Evolutionary conservation across 495 filamentous ascomycete genomes (phyloP).

Genomic region (Talaromyces trachyspermus): DNA sequence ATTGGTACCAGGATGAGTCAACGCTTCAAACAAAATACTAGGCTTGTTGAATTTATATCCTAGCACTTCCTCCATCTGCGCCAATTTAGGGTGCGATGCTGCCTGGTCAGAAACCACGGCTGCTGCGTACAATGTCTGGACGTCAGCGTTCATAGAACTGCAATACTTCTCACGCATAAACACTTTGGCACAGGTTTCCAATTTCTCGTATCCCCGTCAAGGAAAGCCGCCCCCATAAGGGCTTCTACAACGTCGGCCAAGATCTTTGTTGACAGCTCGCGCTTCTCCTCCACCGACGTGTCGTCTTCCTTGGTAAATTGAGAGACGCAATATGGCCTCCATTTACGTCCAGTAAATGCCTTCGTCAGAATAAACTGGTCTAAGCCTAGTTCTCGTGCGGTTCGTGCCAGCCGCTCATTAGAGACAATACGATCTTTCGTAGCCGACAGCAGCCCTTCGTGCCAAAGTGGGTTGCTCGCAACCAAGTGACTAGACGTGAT

Average conservation of each 20-base stretch:
- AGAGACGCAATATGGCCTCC: constrained; percentile 58
- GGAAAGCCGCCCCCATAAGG: constrained; percentile 69
- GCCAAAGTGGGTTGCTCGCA: constrained; percentile 59
- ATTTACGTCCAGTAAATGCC: constrained; percentile 60
- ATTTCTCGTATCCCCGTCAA: constrained; percentile 60
- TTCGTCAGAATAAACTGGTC: constrained; percentile 68
- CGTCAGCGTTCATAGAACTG: constrained; percentile 28
- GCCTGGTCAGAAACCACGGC: constrained; percentile 10
- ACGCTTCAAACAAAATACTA: constrained; percentile 68
- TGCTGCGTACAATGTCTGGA: constrained; percentile 23
- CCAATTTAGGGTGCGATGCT: constrained; percentile 14
- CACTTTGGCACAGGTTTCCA: constrained; percentile 53
- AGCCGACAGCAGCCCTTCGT: constrained; percentile 69
- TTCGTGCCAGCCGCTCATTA: constrained; percentile 60
- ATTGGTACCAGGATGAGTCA: constrained; percentile 65
- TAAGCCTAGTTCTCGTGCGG: constrained; percentile 55
- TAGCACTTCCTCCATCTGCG: constrained; percentile 50
- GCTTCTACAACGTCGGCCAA: constrained; percentile 88
- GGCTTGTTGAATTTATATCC: constrained; percentile 68
- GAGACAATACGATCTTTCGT: constrained; percentile 63
- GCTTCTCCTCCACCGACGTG: constrained; percentile 11
- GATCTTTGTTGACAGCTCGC: constrained; percentile 63
- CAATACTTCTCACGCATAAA: constrained; percentile 61
- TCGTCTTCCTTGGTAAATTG: constrained; percentile 32
- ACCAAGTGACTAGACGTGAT: constrained; percentile 60